These are phyloP conservation scores for Globisporangium iwayamae DNA, from an alignment of 352 stramenopile species.

Conservation along the genomic window DNA sequence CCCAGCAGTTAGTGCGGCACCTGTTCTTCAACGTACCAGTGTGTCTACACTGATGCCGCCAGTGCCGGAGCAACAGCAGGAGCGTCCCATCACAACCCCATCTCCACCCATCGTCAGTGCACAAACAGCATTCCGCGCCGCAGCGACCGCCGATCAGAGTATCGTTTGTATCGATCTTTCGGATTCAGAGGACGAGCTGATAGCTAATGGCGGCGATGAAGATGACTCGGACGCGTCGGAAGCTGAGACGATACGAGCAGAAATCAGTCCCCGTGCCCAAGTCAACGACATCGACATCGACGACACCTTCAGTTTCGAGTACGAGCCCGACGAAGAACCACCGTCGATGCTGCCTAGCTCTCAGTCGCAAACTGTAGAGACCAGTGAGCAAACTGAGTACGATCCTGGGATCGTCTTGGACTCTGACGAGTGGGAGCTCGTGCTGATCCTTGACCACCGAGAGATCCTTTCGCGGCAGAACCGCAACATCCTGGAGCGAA, in stretches of 20 bases:
- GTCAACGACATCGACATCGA: not conserved
- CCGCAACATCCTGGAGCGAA: conserved; percentile 70
- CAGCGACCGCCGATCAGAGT: conserved; percentile 1
- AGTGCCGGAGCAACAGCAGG: not conserved
- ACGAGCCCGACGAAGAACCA: conserved; percentile 15
- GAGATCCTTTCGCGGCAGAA: conserved; percentile 75
- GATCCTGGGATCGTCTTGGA: conserved; percentile 19
- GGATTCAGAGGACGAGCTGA: conserved; percentile 29
- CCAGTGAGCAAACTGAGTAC: not conserved
- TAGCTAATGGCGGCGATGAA: not conserved
- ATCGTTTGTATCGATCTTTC: conserved; percentile 39
- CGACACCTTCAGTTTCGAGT: conserved; percentile 8
- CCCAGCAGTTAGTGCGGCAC: not conserved
- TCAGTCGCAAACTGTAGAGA: not conserved
- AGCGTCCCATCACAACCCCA: not conserved
- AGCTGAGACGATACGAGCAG: conserved; percentile 17
- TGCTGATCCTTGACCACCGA: conserved; percentile 80
- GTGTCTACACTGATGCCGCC: not conserved
- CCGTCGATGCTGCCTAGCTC: not conserved
- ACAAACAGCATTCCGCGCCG: not conserved
- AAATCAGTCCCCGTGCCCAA: not conserved
- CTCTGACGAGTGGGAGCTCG: conserved; percentile 67
- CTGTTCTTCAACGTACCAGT: not conserved
- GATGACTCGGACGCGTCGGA: conserved; percentile 12
- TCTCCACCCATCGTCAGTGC: not conserved